phyloP scores from a whole-genome alignment of 345 rosid genomes.

The Arabidopsis thaliana region TAIR10.1 NC_003074.8:18729501-18730000 shows the following conservation, averaged over 20 bases:
- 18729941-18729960: conserved; percentile 24
- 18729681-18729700: too few species aligned
- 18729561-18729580: too few species aligned
- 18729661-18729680: background rate
- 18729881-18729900: conserved; percentile 27
- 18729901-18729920: conserved; percentile 25
- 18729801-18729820: conserved; percentile 17
- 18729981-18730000: background rate
- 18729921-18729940: conserved; percentile 39
- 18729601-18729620: background rate
- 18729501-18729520: background rate
- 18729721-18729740: background rate
- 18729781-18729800: background rate
- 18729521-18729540: too few species aligned
- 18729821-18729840: conserved; percentile 36
- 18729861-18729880: conserved; percentile 39
- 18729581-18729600: background rate
- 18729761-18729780: background rate
- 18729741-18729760: background rate
- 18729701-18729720: background rate
- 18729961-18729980: conserved; percentile 11
- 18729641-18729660: background rate
- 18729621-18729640: background rate
- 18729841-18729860: conserved; percentile 43
- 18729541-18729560: background rate